These are phyloP conservation scores for Ophiorrhiza pumila DNA, from an alignment of 257 asterid genomes.

Conservation along the genomic window DNA sequence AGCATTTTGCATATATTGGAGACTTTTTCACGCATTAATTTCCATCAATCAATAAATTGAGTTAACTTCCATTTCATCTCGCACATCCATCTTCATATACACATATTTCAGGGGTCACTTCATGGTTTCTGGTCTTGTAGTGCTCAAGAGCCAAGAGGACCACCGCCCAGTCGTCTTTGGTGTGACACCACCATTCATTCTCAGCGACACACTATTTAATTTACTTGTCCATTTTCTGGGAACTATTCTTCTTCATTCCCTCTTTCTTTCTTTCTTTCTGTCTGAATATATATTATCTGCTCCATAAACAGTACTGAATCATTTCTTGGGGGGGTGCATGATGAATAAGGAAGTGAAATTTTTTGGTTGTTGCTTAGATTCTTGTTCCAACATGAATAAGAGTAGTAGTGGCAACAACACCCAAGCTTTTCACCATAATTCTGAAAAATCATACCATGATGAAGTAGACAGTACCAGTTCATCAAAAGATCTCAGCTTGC, in stretches of 20 bases:
- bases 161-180: background rate
- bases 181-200: background rate
- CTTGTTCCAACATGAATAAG: conserved; percentile 6
- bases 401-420: background rate
- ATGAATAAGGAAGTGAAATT: no score
- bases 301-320: background rate
- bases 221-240: no score
- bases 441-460: background rate
- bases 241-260: no score
- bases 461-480: conserved; percentile 2
- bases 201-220: no score
- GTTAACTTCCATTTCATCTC: background rate
- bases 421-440: background rate
- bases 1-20: background rate
- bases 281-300: no score
- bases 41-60: background rate
- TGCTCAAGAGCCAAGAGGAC: background rate
- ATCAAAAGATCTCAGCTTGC: conserved; percentile 46
- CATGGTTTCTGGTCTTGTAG: background rate
- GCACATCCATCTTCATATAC: background rate
- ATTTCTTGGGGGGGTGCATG: background rate
- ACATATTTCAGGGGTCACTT: background rate
- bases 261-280: no score
- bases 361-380: background rate
- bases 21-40: background rate